Percentiles rank a stretch among this genome's conserved stretches.
These are phyloP conservation scores for Amanita pallidorosea DNA, from an alignment of 768 basidiomycete genomes.

Conservation along the genomic window DNA sequence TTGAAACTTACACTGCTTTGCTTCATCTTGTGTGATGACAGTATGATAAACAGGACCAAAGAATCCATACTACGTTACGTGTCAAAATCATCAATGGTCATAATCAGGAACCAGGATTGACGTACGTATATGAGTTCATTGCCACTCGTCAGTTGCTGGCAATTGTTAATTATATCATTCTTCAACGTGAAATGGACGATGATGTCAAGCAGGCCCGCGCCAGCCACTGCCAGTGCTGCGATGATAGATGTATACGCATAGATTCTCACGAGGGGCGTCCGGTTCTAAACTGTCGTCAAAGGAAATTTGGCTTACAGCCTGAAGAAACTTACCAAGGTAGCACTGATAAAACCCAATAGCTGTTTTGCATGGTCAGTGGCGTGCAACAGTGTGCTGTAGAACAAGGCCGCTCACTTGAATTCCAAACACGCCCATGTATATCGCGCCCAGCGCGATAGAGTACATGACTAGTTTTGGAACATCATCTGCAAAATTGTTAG, in stretches of 20 bases:
- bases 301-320: not conserved
- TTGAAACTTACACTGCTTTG: constrained; percentile 31
- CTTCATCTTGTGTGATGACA: constrained; percentile 24
- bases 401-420: constrained; percentile 29
- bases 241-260: constrained; percentile 43
- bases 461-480: constrained; percentile 37
- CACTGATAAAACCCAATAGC: constrained; percentile 43
- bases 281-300: constrained; percentile 36
- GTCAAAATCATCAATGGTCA: constrained; percentile 5
- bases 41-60: constrained; percentile 34
- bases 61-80: constrained; percentile 32
- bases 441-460: constrained; percentile 46
- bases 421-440: constrained; percentile 38
- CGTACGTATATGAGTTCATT: constrained; percentile 25
- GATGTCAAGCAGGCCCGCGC: constrained; percentile 40
- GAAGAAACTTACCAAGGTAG: constrained; percentile 31
- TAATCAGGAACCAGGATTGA: not conserved
- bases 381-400: not conserved
- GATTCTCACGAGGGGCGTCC: constrained; percentile 35
- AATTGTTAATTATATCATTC: constrained; percentile 48
- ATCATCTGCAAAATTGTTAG: constrained; percentile 18
- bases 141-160: constrained; percentile 29
- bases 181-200: constrained; percentile 62
- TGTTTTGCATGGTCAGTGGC: constrained; percentile 6
- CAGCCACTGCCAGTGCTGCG: constrained; percentile 38